phyloP scores from a whole-genome alignment of 768 basidiomycete species.

The Pulveroboletus frians region DNA sequence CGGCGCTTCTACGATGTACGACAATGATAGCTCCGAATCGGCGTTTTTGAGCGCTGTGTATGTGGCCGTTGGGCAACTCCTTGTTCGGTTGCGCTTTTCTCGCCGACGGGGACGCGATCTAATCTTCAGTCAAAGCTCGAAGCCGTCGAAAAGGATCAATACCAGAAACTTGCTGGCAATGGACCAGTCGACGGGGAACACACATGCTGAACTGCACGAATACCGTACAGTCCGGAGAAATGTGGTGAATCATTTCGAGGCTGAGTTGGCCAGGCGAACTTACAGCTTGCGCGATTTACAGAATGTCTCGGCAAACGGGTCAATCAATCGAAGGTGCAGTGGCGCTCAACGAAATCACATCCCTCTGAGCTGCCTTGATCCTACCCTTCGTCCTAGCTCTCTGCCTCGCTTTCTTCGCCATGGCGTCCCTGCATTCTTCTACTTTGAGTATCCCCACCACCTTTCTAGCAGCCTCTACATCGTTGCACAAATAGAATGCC shows the following conservation, averaged over 20 bases:
- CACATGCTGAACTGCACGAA: conserved; percentile 1
- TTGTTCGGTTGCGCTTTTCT: neutral
- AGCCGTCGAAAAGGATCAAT: neutral
- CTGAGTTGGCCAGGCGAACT: neutral
- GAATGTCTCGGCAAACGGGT: neutral
- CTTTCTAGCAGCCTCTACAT: conserved; percentile 46
- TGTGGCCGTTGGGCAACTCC: conserved; percentile 1
- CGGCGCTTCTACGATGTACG: neutral
- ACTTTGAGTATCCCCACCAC: conserved; percentile 54
- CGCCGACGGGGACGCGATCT: neutral
- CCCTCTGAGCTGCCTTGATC: conserved; percentile 7
- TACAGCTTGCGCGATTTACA: conserved; percentile 1
- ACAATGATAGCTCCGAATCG: neutral
- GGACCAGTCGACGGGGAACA: neutral
- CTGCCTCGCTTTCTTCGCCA: conserved; percentile 12
- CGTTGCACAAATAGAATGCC: conserved; percentile 52
- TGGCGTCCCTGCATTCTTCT: conserved; percentile 21
- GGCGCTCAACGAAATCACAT: neutral
- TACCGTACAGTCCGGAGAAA: neutral
- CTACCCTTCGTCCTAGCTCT: conserved; percentile 21
- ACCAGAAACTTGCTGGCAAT: neutral
- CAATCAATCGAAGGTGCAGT: conserved; percentile 6
- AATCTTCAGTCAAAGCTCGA: neutral
- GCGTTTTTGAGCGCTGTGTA: neutral
- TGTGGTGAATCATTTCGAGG: neutral